Base-by-base conservation (phyloP, 345 rosid genomes). In the Excoecaria cochinchinensis region DNA sequence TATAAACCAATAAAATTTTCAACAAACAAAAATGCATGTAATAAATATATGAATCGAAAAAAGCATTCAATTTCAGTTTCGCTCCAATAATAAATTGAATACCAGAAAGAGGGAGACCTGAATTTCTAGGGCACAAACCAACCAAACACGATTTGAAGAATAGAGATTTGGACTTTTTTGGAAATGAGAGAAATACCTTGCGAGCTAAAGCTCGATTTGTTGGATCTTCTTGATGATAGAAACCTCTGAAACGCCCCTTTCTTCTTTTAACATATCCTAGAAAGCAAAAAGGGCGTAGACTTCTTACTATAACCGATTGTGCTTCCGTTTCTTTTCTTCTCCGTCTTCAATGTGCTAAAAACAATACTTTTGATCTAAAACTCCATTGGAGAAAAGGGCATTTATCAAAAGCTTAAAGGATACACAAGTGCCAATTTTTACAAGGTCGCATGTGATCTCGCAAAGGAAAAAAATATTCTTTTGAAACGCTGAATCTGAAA, bases 171-270 rank as follows among this genome's bases (percentile, higher is more conserved):
- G 39, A 50, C 2, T 31, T 9, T 8, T 50, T 48, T 14, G 70
- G 1, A 14, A 14, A 36, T 1, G 58, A 51, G 38, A 19, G 4
- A 0, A 6, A 47, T 78, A 86, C 89, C 89, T 83, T 83, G 11
- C 75, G 77, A 14, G 81, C 68, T 55, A 76, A 74, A 47, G 78
- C 52, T 19, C 68, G 76, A 68, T 75, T 4, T 60, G 46, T 21
- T 9, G 80, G 78, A 50, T 83, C 76, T 40, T 11, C 81, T 22
- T 69, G 72, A 40, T 58, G 44, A 40, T 81, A 86, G 65, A 75
- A 24, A 72, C 70, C 59, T 6, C 47, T 73, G 46, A 38, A 69
- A 61, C 65, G 62, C 36, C 55, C 61, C 59, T 38, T 67, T 68
- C 63, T 73, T 44, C 25, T 63, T 53, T 57, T 74, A 10, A 36